These are phyloP conservation scores for Tylopilus cervinicoccineus DNA, from an alignment of 768 basidiomycete species.

Conservation along the genomic window DNA sequence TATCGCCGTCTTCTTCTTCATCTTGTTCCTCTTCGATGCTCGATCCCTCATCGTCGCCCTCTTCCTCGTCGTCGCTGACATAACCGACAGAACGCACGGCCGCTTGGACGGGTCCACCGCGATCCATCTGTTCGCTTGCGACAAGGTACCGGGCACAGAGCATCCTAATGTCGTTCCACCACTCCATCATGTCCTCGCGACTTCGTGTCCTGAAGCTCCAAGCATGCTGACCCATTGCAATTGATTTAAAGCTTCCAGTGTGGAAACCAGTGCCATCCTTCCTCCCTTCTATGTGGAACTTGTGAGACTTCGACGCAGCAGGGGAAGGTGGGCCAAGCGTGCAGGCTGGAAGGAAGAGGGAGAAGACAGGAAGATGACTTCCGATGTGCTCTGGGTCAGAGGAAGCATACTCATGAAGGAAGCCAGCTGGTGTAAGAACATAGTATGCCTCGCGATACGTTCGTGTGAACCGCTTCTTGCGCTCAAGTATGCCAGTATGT, in stretches of 20 bases:
- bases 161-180: slow-evolving; percentile 99
- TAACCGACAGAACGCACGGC: slow-evolving; percentile 90
- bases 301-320: slow-evolving; percentile 68
- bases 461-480: slow-evolving; percentile 94
- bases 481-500: slow-evolving; percentile 86
- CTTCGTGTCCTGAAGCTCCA: slow-evolving; percentile 90
- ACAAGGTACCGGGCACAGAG: slow-evolving; percentile 91
- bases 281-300: slow-evolving; percentile 95
- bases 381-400: slow-evolving; percentile 60
- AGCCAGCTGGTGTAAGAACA: slow-evolving; percentile 93
- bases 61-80: slow-evolving; percentile 71
- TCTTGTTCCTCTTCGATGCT: slow-evolving; percentile 42
- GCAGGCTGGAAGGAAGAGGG: slow-evolving; percentile 90
- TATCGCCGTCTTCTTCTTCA: slow-evolving; percentile 51
- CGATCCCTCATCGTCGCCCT: slow-evolving; percentile 54
- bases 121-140: slow-evolving; percentile 88
- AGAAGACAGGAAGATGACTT: slow-evolving; percentile 66
- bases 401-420: slow-evolving; percentile 86
- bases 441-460: slow-evolving; percentile 83
- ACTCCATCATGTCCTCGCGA: slow-evolving; percentile 99
- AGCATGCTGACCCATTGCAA: slow-evolving; percentile 47
- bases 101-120: slow-evolving; percentile 87
- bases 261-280: slow-evolving; percentile 73
- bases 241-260: slow-evolving; percentile 49
- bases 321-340: slow-evolving; percentile 90